Base-by-base conservation (phyloP, 768 basidiomycete species). In the Plicaturopsis crispa region DNA sequence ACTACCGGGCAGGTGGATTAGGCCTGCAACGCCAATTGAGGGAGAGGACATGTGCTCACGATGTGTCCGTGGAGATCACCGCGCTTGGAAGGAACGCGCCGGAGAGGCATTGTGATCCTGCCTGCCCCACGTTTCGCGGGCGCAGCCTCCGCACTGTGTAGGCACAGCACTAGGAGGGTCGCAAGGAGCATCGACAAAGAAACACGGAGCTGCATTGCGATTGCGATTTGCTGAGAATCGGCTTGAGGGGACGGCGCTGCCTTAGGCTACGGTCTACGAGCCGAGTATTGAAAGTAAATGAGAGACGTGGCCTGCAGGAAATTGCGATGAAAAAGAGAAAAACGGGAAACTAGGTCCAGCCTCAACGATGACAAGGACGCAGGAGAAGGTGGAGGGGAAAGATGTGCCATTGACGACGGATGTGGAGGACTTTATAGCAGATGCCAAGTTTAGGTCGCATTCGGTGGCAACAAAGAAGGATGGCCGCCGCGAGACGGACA, bases 161-260 rank as follows among this genome's bases (percentile, higher is more conserved):
- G 57, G 38, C 63, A 62, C 24, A 69, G 50, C 35, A 70, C 46
- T 33, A 77, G 51, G 42, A 83, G 46, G 56, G 66, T 71, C 45
- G 70, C 67, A 42, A 78, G 62, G 47, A 84, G 65, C 44, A 71
- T 43, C 41, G 68, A 60, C 47, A 82, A 67, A 30, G 65, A 59
- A 48, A 70, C 48, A 32, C 61, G 61, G 52, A 82, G 61, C 47
- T 73, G 72, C 82, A 85, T 84, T 47, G 50, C 58, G 45, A 35
- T 33, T 5, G 35, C 22, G n/a, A n/a, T n/a, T n/a, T n/a, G n/a
- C n/a, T n/a, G 17, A 38, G 18, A 4, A 26, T 23, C 12, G 36
- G 22, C 17, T 18, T 38, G 18, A 38, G 16, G 30, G 19, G 35
- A 33, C 31, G 21, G 16, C 24, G 20, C n/a, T 28, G 23, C 11